These are phyloP conservation scores for Colletotrichum sansevieriae DNA, from an alignment of 2,329 filamentous ascomycete species.

Conservation along the genomic window DNA sequence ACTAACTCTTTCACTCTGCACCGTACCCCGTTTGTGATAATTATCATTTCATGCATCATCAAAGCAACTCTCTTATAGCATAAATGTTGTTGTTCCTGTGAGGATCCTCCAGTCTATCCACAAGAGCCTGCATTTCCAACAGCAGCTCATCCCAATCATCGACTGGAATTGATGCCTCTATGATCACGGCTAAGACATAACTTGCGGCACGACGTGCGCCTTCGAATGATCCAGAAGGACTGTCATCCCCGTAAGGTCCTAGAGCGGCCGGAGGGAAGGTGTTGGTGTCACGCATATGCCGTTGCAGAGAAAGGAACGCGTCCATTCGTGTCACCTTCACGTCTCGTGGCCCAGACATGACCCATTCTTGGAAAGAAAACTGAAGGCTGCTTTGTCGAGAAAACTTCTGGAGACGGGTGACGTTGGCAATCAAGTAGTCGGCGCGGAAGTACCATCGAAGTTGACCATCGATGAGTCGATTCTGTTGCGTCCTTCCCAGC, in stretches of 20 bases:
- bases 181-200: background rate
- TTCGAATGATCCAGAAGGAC: background rate
- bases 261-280: background rate
- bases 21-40: too few species aligned
- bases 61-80: background rate
- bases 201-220: background rate
- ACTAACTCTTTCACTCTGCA: too few species aligned
- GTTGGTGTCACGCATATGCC: background rate
- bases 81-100: background rate
- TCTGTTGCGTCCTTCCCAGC: background rate
- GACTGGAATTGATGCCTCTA: background rate
- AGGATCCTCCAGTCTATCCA: background rate
- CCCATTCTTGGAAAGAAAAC: constrained; percentile 11
- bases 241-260: background rate
- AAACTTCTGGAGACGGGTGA: background rate
- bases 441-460: constrained; percentile 14
- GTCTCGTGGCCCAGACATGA: too few species aligned
- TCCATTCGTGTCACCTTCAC: background rate
- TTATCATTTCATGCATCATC: background rate
- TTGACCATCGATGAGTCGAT: background rate
- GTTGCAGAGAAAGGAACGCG: background rate
- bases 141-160: constrained; percentile 10
- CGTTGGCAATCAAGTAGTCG: constrained; percentile 15
- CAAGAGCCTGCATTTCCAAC: constrained; percentile 19
- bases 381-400: background rate